These are phyloP conservation scores for Alternaria metachromatica DNA, from an alignment of 2,329 filamentous ascomycete species.

Conservation along the genomic window DNA sequence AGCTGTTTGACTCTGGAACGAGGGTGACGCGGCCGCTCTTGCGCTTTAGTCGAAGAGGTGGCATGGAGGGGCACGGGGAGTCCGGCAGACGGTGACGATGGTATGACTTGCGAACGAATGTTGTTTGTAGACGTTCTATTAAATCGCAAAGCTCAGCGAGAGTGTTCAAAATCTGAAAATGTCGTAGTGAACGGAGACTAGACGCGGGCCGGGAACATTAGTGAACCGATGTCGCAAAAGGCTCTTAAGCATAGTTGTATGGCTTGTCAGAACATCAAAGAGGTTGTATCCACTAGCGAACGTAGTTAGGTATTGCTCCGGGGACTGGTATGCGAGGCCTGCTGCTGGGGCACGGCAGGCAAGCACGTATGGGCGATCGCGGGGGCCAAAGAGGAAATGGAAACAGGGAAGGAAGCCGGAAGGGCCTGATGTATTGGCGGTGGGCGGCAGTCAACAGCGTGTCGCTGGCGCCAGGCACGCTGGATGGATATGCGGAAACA, in stretches of 20 bases:
- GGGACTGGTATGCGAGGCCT: slow-evolving; percentile 31
- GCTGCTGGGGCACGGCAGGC: slow-evolving; percentile 39
- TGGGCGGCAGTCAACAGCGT: slow-evolving; percentile 18
- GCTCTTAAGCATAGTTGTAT: slow-evolving; percentile 49
- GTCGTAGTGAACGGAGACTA: slow-evolving; percentile 40
- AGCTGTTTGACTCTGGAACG: slow-evolving; percentile 30
- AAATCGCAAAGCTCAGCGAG: slow-evolving; percentile 21
- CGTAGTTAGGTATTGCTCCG: slow-evolving; percentile 41
- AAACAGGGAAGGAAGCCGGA: slow-evolving; percentile 13
- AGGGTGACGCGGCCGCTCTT: slow-evolving; percentile 46
- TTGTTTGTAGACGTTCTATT: slow-evolving; percentile 38
- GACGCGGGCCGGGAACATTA: slow-evolving; percentile 44
- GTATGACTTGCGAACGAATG: slow-evolving; percentile 30
- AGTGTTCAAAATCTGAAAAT: slow-evolving; percentile 24
- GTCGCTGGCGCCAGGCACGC: slow-evolving; percentile 32
- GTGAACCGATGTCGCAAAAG: slow-evolving; percentile 49
- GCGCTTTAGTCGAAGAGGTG: slow-evolving; percentile 42
- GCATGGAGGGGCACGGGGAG: slow-evolving; percentile 37
- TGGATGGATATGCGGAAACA: slow-evolving; percentile 27
- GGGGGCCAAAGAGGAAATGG: slow-evolving; percentile 21
- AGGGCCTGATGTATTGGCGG: slow-evolving; percentile 13
- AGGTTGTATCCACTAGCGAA: slow-evolving; percentile 50
- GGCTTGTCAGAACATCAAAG: slow-evolving; percentile 43
- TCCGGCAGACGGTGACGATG: slow-evolving; percentile 32
- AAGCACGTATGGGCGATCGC: slow-evolving; percentile 38